Evolutionary conservation across 768 basidiomycete genomes (phyloP).

Genomic region (Daedaleopsis sinensis): DNA sequence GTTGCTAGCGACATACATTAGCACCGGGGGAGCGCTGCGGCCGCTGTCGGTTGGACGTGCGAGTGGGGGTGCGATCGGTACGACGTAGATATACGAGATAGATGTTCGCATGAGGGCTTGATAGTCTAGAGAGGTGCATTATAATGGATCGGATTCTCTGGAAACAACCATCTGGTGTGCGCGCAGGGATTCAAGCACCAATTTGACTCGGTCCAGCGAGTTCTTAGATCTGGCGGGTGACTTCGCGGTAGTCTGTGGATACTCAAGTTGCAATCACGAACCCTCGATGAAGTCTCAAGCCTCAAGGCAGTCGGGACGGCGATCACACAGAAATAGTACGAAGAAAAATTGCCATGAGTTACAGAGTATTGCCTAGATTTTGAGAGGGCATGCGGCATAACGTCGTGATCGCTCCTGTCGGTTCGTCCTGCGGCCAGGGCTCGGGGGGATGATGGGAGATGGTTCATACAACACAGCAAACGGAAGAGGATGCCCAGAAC

Average conservation of each 20-base stretch:
- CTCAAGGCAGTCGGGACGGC: no score
- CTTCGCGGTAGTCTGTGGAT: no score
- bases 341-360: constrained; percentile 19
- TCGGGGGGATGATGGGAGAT: constrained; percentile 5
- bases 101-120: neutral
- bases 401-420: constrained; percentile 19
- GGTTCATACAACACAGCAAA: constrained; percentile 19
- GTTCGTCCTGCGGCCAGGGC: constrained; percentile 8
- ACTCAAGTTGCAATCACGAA: no score
- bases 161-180: neutral
- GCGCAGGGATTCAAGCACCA: neutral
- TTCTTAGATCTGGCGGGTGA: no score
- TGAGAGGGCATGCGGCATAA: constrained; percentile 26
- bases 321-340: neutral
- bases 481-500: constrained; percentile 2
- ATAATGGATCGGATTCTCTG: neutral
- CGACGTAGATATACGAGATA: neutral
- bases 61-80: neutral
- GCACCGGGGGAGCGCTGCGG: no score
- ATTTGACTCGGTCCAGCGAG: no score
- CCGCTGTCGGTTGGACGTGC: no score
- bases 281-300: no score
- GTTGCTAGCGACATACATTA: no score
- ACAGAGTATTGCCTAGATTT: constrained; percentile 25
- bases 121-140: neutral